Percentiles rank a stretch among this genome's conserved stretches.
Evolutionary conservation across 1,284 basidiomycete genomes (phyloP).

Genomic region (Leccinum pachyderme): DNA sequence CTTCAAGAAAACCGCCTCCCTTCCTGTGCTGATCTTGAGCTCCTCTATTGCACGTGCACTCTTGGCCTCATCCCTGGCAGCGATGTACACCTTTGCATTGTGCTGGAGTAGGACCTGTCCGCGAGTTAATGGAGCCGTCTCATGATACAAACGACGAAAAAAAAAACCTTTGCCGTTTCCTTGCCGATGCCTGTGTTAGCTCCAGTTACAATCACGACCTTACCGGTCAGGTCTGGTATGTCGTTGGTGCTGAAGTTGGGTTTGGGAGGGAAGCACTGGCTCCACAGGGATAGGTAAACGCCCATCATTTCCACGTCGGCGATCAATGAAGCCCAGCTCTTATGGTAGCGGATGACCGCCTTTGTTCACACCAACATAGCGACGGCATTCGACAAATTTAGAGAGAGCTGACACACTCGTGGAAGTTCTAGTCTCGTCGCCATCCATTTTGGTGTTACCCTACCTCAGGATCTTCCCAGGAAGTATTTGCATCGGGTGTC

Average conservation of each 20-base stretch:
- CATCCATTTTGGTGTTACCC: too few relatives aligned
- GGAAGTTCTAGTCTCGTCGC: not conserved
- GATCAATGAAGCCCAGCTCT: not conserved
- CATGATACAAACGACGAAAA: not conserved
- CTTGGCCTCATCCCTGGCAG: slow-evolving; percentile 46
- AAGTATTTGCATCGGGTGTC: too few relatives aligned
- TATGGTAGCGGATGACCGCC: not conserved
- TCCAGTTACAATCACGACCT: slow-evolving; percentile 31
- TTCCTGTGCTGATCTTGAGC: slow-evolving; percentile 44
- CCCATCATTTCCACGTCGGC: slow-evolving; percentile 3
- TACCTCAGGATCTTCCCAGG: too few relatives aligned
- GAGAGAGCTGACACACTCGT: not conserved
- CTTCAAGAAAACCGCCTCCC: slow-evolving; percentile 50
- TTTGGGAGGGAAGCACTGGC: slow-evolving; percentile 39
- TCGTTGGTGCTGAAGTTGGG: slow-evolving; percentile 40
- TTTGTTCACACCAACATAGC: not conserved
- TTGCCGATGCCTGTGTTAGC: slow-evolving; percentile 27
- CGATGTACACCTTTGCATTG: slow-evolving; percentile 62
- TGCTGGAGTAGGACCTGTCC: slow-evolving; percentile 35
- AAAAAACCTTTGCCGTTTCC: slow-evolving; percentile 16
- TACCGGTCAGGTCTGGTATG: slow-evolving; percentile 29
- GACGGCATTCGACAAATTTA: not conserved
- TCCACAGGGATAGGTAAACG: slow-evolving; percentile 9
- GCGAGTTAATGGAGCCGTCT: not conserved
- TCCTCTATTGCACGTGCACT: slow-evolving; percentile 49